phyloP scores from a whole-genome alignment of 441 rosid genomes.

The Hura crepitans region DNA sequence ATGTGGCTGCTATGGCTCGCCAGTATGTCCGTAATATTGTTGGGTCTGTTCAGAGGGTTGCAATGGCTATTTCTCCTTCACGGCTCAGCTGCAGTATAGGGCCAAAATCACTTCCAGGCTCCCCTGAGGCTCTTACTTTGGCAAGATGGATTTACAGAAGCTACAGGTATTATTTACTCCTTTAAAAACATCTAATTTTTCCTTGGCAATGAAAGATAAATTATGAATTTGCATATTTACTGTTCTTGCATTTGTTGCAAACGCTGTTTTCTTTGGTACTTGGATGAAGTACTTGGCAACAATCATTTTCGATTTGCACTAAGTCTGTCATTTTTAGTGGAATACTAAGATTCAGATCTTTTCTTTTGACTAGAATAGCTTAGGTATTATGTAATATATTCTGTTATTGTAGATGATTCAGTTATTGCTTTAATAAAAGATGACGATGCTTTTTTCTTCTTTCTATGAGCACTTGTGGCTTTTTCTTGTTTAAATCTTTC shows the following conservation, averaged over 20 bases:
- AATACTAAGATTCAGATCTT: background rate
- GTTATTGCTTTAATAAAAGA: background rate
- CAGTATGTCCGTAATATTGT: constrained; percentile 80
- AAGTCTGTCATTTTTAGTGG: background rate
- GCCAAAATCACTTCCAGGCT: constrained; percentile 57
- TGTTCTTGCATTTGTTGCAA: background rate
- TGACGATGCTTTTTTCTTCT: background rate
- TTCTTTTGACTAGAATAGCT: background rate
- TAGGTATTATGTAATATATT: background rate
- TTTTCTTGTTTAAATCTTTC: background rate
- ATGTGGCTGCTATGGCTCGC: constrained; percentile 91
- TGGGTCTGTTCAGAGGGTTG: constrained; percentile 91
- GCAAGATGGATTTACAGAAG: constrained; percentile 77
- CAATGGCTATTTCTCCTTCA: constrained; percentile 85
- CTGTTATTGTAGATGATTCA: background rate
- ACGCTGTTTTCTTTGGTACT: background rate
- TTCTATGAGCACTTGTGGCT: background rate
- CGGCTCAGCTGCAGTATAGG: constrained; percentile 41
- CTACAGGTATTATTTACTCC: constrained; percentile 53
- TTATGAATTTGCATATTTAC: background rate
- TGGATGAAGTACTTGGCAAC: background rate
- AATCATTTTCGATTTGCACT: background rate
- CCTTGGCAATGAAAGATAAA: background rate
- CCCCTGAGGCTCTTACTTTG: constrained; percentile 86
- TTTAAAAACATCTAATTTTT: background rate